A percentile compares a stretch with the other conserved stretches of the same genome.
Evolutionary conservation across 768 basidiomycete genomes (phyloP).

Genomic region (Artomyces pyxidatus): DNA sequence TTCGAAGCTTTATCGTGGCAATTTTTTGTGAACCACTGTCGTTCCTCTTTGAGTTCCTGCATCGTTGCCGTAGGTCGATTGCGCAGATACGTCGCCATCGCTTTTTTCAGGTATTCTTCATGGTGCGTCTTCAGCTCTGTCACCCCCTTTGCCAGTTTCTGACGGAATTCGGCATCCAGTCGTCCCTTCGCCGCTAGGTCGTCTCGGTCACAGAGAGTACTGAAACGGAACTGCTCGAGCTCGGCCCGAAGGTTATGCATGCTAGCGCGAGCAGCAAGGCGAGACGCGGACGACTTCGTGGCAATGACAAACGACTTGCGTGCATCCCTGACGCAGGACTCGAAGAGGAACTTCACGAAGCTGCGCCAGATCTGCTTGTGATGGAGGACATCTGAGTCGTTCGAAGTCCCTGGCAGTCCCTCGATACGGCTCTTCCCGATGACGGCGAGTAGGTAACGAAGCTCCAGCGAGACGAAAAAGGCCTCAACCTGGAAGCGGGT

Average conservation of each 20-base stretch:
- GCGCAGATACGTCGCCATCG: slow-evolving; percentile 17
- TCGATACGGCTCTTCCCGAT: slow-evolving; percentile 22
- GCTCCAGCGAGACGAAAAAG: slow-evolving; percentile 25
- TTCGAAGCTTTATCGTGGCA: slow-evolving; percentile 16
- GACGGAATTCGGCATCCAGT: background rate
- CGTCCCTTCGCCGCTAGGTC: slow-evolving; percentile 1
- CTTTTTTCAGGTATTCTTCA: background rate
- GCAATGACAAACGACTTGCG: slow-evolving; percentile 19
- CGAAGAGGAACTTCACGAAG: slow-evolving; percentile 19
- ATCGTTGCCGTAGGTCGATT: slow-evolving; percentile 12
- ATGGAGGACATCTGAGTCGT: background rate
- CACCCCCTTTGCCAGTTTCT: slow-evolving; percentile 7
- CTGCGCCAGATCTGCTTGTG: slow-evolving; percentile 17
- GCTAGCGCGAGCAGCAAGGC: slow-evolving; percentile 19
- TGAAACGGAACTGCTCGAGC: slow-evolving; percentile 22
- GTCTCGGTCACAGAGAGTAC: slow-evolving; percentile 9
- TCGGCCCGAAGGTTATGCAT: slow-evolving; percentile 18
- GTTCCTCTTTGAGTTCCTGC: slow-evolving; percentile 14
- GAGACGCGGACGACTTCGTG: slow-evolving; percentile 20
- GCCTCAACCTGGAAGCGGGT: slow-evolving; percentile 27
- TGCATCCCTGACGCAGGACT: slow-evolving; percentile 21
- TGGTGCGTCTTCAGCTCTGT: slow-evolving; percentile 5
- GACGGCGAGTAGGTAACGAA: slow-evolving; percentile 26
- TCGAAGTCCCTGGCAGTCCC: slow-evolving; percentile 2
- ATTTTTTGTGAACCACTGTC: slow-evolving; percentile 21